Evolutionary conservation across 2,329 filamentous ascomycete genomes (phyloP), one percentile per base, ranked within the genome.

Genomic region (Fusarium sp.): DNA sequence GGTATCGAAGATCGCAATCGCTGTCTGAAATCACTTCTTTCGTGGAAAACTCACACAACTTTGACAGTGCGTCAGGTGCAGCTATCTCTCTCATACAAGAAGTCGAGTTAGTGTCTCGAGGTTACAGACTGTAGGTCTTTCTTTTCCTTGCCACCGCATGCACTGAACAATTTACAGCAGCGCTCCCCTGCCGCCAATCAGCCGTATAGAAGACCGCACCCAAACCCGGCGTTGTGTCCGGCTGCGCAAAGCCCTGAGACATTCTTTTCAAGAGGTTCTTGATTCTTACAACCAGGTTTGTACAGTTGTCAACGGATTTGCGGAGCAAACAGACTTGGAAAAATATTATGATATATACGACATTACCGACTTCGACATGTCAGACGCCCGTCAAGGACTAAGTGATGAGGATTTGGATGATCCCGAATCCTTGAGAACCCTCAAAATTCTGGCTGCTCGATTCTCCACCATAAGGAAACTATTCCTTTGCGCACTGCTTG

Each of bases 281-380:
- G 88, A 91, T 48, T 89, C 89, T 28, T 95, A 95, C 78, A 89
- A 91, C 60, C 89, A 93, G 74, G 91, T 93, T 18, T 92, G 91
- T 71, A 86, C 87, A 45, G 87, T 87, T 7, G 85, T 98, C 26
- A 92, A 92, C 79, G 89, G 89, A 2, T 90, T 97, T 62, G 90
- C 95, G 4, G 91, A 95, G 80, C 90, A 93, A 78, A 89, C 93
- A 55, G 94, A 98, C 78, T 84, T 99, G 48, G 94, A 97, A 77
- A 96, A 95, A 82, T 97, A 98, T 80, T 93, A 96, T 78, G 96
- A 98, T 79, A 93, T 96, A 68, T 95, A 96, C 79, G 93, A 95
- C 74, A 90, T 96, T 68, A 93, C 89, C 70, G 88, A 92, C 65
- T 89, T 91, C 64, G 93, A 95, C 80, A 89, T 94, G 41, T 87